Conservation (phyloP, 1,139 yeast species). For the Geotrichum aggregatum region DNA sequence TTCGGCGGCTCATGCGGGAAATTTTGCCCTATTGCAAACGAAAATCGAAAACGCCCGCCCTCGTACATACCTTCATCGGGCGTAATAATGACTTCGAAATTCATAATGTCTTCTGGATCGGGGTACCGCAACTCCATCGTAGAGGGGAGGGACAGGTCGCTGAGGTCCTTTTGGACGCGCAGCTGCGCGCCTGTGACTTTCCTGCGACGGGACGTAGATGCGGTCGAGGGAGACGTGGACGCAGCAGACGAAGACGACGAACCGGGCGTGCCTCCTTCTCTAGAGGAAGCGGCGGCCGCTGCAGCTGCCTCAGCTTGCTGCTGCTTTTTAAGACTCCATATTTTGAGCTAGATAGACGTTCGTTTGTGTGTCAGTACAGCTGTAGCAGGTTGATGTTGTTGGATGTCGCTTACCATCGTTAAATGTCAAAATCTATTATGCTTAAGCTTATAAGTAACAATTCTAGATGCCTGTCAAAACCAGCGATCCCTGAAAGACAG, state of each 20-base stretch:
- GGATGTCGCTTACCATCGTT: no score
- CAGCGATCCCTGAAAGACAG: no score
- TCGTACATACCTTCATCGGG: conserved; percentile 82
- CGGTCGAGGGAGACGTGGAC: conserved; percentile 19
- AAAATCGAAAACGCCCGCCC: conserved; percentile 65
- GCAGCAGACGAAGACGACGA: conserved; percentile 5
- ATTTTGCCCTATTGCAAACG: conserved; percentile 58
- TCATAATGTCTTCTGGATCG: conserved; percentile 54
- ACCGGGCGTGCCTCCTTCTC: conserved; percentile 21
- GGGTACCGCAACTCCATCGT: conserved; percentile 58
- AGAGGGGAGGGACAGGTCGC: conserved; percentile 64
- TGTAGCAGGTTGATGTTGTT: no score
- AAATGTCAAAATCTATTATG: no score
- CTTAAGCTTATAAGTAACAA: no score
- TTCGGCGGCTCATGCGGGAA: conserved; percentile 95
- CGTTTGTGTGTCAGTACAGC: no score
- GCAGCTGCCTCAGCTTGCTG: conserved; percentile 35
- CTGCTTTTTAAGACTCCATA: conserved; percentile 43
- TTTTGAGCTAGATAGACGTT: conserved; percentile 35
- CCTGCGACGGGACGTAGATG: conserved; percentile 38
- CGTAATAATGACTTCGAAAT: conserved; percentile 53
- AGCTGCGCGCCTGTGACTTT: conserved; percentile 46
- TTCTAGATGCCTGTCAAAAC: no score
- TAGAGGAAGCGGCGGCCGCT: conserved; percentile 30
- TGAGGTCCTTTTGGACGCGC: conserved; percentile 53